Evolutionary conservation across 129 eudicot species (phyloP).

Genomic region (Chrysanthemum lavandulifolium): DNA sequence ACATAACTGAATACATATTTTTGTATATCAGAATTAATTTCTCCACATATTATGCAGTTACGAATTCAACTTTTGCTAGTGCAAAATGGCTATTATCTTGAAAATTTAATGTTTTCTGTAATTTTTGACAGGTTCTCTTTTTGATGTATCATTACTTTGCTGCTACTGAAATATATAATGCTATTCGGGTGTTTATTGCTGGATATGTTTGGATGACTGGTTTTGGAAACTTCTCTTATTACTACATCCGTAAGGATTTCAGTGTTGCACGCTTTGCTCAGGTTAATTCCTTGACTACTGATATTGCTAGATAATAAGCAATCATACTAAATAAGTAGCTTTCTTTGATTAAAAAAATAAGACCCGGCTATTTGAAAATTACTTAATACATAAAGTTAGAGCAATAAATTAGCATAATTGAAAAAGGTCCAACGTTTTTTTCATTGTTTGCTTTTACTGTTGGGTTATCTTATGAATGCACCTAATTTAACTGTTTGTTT

Average conservation of each 20-base stretch:
- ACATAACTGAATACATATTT: background rate
- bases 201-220: constrained; percentile 57
- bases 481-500: constrained; percentile 19
- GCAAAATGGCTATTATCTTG: constrained; percentile 22
- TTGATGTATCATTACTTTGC: constrained; percentile 46
- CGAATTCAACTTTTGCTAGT: background rate
- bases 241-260: constrained; percentile 46
- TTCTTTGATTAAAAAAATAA: background rate
- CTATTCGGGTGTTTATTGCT: constrained; percentile 42
- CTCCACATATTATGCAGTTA: background rate
- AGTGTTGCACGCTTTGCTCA: constrained; percentile 83
- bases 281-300: constrained; percentile 37
- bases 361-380: background rate
- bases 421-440: background rate
- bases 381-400: background rate
- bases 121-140: constrained; percentile 33
- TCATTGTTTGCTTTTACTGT: background rate
- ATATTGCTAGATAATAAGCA: constrained; percentile 11
- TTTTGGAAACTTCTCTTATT: constrained; percentile 58
- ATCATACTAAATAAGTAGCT: background rate
- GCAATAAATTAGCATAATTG: background rate
- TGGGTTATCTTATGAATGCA: constrained; percentile 1
- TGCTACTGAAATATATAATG: constrained; percentile 42
- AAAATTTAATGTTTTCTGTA: constrained; percentile 7
- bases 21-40: constrained; percentile 4